A percentile compares a stretch with the other conserved stretches of the same genome.
Conservation (phyloP, 169 alveolate genomes). For the Plasmodium gaboni region DNA sequence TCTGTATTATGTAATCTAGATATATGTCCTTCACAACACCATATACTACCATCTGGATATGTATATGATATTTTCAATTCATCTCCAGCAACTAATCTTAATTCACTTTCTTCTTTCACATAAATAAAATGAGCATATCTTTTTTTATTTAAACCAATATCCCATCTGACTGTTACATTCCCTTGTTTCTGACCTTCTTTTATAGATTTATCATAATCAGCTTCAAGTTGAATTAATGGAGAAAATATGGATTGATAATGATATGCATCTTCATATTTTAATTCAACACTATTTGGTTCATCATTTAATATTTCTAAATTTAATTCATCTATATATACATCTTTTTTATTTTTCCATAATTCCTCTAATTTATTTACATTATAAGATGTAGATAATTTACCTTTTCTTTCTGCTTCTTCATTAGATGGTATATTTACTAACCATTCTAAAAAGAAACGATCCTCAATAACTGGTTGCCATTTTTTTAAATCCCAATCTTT, state of each 20-base stretch:
- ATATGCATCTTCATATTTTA: constrained; percentile 79
- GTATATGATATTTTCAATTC: constrained; percentile 87
- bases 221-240: constrained; percentile 94
- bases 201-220: constrained; percentile 93
- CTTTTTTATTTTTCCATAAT: constrained; percentile 79
- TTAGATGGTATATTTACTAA: constrained; percentile 85
- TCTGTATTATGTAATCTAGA: constrained; percentile 84
- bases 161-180: constrained; percentile 88
- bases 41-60: constrained; percentile 78
- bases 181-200: constrained; percentile 92
- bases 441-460: constrained; percentile 85
- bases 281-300: constrained; percentile 47
- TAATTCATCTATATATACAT: constrained; percentile 75
- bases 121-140: constrained; percentile 91
- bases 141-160: constrained; percentile 85
- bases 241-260: constrained; percentile 86
- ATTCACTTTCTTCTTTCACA: constrained; percentile 92
- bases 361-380: constrained; percentile 78
- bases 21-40: constrained; percentile 90
- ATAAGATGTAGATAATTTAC: constrained; percentile 66
- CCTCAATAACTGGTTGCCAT: constrained; percentile 89
- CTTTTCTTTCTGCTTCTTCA: constrained; percentile 79
- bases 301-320: constrained; percentile 74
- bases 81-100: constrained; percentile 92
- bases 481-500: constrained; percentile 82